Conservation (phyloP, 31 red algal genomes). For the Odonthalia washingtoniensis region DNA sequence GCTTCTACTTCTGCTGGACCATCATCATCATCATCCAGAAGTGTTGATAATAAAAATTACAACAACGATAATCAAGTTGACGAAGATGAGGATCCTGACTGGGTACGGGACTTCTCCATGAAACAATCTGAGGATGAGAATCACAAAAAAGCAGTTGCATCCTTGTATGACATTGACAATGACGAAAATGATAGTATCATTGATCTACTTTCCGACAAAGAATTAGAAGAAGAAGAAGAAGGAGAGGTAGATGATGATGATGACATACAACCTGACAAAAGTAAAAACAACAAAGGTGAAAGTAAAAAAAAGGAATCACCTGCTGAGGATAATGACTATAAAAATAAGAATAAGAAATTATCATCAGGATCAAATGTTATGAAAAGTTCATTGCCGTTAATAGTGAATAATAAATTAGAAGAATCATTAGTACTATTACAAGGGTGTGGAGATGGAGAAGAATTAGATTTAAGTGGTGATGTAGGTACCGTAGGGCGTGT, state of each 20-base stretch:
- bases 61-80: no score
- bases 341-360: neutral
- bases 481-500: constrained; percentile 75
- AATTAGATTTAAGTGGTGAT: constrained; percentile 73
- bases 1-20: no score
- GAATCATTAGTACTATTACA: constrained; percentile 65
- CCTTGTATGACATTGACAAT: constrained; percentile 43
- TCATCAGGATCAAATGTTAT: neutral
- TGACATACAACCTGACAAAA: neutral
- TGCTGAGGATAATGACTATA: neutral
- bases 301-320: neutral
- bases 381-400: constrained; percentile 48
- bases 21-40: no score
- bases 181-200: constrained; percentile 66
- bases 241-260: neutral
- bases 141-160: neutral
- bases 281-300: neutral
- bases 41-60: no score
- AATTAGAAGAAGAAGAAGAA: neutral
- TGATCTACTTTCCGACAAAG: constrained; percentile 56
- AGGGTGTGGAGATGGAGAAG: constrained; percentile 43
- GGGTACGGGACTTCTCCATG: constrained; percentile 44
- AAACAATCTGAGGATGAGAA: neutral
- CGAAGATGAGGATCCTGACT: constrained; percentile 50
- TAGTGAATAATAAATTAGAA: constrained; percentile 50